Percentiles rank a stretch among this genome's conserved stretches.
These are phyloP conservation scores for Apiotrichum mycotoxinovorans DNA, from an alignment of 1,284 basidiomycete species.

Conservation along the genomic window DNA sequence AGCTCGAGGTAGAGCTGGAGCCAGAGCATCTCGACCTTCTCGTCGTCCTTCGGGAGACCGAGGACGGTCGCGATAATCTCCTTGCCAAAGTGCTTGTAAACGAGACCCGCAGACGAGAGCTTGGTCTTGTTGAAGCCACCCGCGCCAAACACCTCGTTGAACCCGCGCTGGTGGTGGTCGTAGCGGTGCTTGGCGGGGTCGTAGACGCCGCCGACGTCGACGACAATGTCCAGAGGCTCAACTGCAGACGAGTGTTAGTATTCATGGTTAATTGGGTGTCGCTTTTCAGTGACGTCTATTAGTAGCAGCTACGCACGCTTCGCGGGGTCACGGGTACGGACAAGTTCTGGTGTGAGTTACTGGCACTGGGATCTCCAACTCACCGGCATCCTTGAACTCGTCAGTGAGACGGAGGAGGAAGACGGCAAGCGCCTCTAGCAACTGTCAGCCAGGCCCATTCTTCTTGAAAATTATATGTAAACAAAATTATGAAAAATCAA, in stretches of 20 bases:
- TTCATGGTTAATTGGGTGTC: no score
- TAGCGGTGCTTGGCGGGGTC: conserved; percentile 73
- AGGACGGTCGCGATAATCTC: conserved; percentile 73
- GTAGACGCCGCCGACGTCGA: conserved; percentile 94
- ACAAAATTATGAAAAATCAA: no score
- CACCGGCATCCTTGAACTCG: conserved; percentile 71
- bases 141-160: conserved; percentile 81
- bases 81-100: conserved; percentile 97
- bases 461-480: not conserved
- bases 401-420: conserved; percentile 78
- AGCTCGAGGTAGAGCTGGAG: conserved; percentile 89
- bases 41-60: conserved; percentile 57
- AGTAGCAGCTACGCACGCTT: conserved; percentile 50
- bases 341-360: conserved; percentile 57
- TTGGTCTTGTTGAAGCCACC: conserved; percentile 66
- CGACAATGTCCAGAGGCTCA: conserved; percentile 87
- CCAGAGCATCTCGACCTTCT: conserved; percentile 68
- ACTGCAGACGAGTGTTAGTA: conserved; percentile 47
- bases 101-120: conserved; percentile 84
- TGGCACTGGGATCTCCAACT: conserved; percentile 17
- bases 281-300: no score
- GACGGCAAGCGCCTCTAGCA: conserved; percentile 45
- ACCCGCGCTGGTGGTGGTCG: conserved; percentile 96
- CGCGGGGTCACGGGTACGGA: conserved; percentile 74
- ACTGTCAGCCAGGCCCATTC: not conserved